Conservation (phyloP, 2,329 filamentous ascomycete species). For the Hymenotorrendiella dingleyae region DNA sequence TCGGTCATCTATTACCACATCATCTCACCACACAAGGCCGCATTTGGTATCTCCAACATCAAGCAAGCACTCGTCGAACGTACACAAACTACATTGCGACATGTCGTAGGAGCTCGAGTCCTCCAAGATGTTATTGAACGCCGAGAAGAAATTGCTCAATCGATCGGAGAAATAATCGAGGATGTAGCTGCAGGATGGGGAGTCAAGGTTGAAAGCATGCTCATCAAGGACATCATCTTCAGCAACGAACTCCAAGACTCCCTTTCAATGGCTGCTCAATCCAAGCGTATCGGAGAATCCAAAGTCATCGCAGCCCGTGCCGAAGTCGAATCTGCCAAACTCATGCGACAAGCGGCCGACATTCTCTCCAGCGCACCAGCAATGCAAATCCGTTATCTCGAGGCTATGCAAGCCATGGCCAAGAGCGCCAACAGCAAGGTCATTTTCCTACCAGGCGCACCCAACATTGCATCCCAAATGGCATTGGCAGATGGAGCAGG, state of each 20-base stretch:
- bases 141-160: slow-evolving; percentile 91
- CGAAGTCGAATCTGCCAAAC: slow-evolving; percentile 92
- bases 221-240: slow-evolving; percentile 99
- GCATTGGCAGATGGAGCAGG: slow-evolving; percentile 45
- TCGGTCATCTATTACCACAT: slow-evolving; percentile 99
- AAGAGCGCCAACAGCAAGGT: slow-evolving; percentile 86
- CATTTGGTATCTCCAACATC: slow-evolving; percentile 93
- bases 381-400: slow-evolving; percentile 97
- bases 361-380: slow-evolving; percentile 87
- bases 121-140: slow-evolving; percentile 98
- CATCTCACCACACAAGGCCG: slow-evolving; percentile 88
- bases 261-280: slow-evolving; percentile 96
- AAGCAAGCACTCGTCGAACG: slow-evolving; percentile 95
- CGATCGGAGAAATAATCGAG: slow-evolving; percentile 95
- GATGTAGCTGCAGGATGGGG: slow-evolving; percentile 93
- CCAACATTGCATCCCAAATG: slow-evolving; percentile 50
- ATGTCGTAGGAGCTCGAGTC: slow-evolving; percentile 91
- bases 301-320: slow-evolving; percentile 97
- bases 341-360: slow-evolving; percentile 90
- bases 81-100: slow-evolving; percentile 93
- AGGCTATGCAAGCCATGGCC: slow-evolving; percentile 98
- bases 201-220: slow-evolving; percentile 94
- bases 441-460: slow-evolving; percentile 66
- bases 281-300: slow-evolving; percentile 95
- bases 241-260: slow-evolving; percentile 91